Evolutionary conservation across 192 early-diverging fungal species (phyloP).

Genomic region (Coemansia sp.): DNA sequence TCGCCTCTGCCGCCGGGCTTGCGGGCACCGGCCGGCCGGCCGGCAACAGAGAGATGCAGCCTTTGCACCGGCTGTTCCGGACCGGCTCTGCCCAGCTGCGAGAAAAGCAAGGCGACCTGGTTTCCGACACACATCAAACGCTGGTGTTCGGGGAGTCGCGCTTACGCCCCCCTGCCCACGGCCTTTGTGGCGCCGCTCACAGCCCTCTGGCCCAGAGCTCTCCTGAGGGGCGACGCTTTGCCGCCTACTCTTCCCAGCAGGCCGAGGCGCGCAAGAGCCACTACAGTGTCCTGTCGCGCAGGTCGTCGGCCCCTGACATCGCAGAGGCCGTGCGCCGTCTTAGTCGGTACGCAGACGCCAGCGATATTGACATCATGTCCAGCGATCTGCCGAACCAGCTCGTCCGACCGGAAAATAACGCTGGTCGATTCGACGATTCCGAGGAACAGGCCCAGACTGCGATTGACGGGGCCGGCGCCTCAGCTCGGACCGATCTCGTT

Average conservation of each 20-base stretch:
- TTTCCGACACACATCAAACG: not conserved
- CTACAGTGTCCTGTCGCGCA: slow-evolving; percentile 37
- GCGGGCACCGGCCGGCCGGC: not conserved
- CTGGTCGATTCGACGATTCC: not conserved
- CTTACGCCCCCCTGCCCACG: slow-evolving; percentile 9
- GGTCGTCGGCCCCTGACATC: slow-evolving; percentile 49
- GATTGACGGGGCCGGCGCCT: too few relatives aligned
- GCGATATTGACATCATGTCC: not conserved
- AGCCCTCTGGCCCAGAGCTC: slow-evolving; percentile 9
- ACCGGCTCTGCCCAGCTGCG: slow-evolving; percentile 37
- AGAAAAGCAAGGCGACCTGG: slow-evolving; percentile 7
- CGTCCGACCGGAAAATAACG: not conserved
- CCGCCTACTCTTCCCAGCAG: slow-evolving; percentile 1
- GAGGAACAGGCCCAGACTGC: too few relatives aligned
- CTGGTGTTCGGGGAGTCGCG: not conserved
- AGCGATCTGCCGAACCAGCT: not conserved
- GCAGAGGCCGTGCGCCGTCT: slow-evolving; percentile 23
- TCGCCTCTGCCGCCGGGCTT: not conserved
- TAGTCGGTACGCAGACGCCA: slow-evolving; percentile 14
- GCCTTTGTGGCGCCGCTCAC: not conserved
- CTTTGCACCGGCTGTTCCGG: slow-evolving; percentile 16
- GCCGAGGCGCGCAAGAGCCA: slow-evolving; percentile 32
- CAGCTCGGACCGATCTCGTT: too few relatives aligned
- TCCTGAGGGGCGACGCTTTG: slow-evolving; percentile 3
- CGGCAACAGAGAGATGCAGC: slow-evolving; percentile 8